phyloP scores from a whole-genome alignment of 75 land plant species.

The Adiantum capillusveneris region DNA sequence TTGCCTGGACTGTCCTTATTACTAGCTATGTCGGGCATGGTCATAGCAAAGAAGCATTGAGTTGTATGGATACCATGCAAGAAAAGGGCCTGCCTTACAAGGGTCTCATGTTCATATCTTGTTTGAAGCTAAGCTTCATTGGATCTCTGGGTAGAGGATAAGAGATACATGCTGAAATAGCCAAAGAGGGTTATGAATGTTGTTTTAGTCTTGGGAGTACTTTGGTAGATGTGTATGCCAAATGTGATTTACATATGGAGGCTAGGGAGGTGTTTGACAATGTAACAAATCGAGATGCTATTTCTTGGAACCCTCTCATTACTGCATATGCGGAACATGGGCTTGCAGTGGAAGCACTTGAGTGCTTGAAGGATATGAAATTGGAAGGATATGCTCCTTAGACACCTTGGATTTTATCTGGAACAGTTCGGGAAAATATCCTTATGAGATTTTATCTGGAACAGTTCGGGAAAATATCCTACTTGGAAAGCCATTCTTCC shows the following conservation, averaged over 20 bases:
- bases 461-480: no score
- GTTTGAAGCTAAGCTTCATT: not conserved
- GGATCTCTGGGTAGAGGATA: not conserved
- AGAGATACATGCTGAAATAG: not conserved
- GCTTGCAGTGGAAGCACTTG: not conserved
- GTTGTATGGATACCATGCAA: not conserved
- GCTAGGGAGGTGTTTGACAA: not conserved
- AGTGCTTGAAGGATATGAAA: slow-evolving; percentile 1
- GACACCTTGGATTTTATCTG: no score
- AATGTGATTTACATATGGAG: not conserved
- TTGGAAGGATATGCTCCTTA: not conserved
- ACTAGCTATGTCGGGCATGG: slow-evolving; percentile 1
- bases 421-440: no score
- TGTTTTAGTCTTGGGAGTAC: not conserved
- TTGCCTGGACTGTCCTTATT: slow-evolving; percentile 5
- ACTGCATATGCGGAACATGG: not conserved
- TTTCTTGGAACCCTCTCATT: not conserved
- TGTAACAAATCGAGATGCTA: not conserved
- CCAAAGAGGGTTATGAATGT: not conserved
- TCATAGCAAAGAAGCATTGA: not conserved
- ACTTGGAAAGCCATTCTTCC: no score
- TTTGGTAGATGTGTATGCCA: slow-evolving; percentile 3
- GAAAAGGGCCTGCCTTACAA: not conserved
- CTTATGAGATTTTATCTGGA: no score
- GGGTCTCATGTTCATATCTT: not conserved